Base-by-base conservation (phyloP, 768 basidiomycete genomes). In the Lanmaoa pseudosensibilis region DNA sequence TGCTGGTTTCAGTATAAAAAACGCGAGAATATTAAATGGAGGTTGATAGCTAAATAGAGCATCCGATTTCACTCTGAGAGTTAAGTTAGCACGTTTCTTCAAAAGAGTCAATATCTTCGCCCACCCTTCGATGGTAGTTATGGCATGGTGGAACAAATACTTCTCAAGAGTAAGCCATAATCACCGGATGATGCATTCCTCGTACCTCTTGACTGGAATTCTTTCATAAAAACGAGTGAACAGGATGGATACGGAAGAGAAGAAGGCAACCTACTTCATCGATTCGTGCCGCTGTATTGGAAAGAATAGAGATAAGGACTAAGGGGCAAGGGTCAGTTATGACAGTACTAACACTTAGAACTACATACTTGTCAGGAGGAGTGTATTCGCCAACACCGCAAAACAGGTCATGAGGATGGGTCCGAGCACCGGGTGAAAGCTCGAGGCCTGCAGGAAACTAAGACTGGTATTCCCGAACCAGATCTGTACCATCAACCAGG, bases 1-100 rank as follows among this genome's bases (percentile, higher is more conserved):
- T 25, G 87, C 78, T 13, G 94, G 92, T 68, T 90, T 88, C 47
- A 96, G 80, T 55, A 96, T 77, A 30, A 84, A 54, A 69, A 94
- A 86, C 2, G 94, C 94, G 19, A 90, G 74, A 19, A 92, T 75
- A 64, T 92, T 93, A 80, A 93, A 92, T 1, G 94, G 94, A 2
- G 91, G 92, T 61, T 94, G 90, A 65, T 97, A 96, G 46, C 88
- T 92, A 75, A 95, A 92, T 18, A 97, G 77, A 1, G 90, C 90
- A 68, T 95, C 92, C 3, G 88, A 86, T 68, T 94, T 94, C 66
- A 94, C 89, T 23, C 92, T 91, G 59, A 46, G 27, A 33, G 23
- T 32, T 37, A 30, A 13, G 36, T 70, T 8, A 64, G 46, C 6
- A 46, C 19, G n/a, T 34, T 38, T 39, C 16, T 39, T 37, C 19